Evolutionary conservation across 2,329 filamentous ascomycete genomes (phyloP), one percentile per base, ranked within the genome.

Genomic region (Fusarium hainanense): DNA sequence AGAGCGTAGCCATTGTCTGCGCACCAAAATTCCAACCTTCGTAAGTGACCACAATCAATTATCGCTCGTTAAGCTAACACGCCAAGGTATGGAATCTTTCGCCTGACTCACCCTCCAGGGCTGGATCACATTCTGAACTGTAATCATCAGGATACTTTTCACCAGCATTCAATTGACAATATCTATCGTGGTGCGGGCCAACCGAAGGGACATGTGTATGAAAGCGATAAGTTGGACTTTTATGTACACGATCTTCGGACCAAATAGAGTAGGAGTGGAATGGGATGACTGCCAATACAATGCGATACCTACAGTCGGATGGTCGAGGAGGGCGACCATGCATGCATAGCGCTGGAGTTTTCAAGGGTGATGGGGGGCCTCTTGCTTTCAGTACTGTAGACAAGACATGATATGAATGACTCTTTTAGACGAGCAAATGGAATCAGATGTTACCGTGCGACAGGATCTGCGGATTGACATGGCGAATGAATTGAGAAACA

Each of bases 1-100:
- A 99, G 83, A 97, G 93, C 74, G 94, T 99, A 68, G 96, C 96
- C 6, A 97, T 99, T 75, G 96, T 99, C 41, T 99, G 96, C 81
- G 93, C 96, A 8, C 96, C 96, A 1, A 91, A 87, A 59, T 93
- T 92, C 74, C 84, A 86, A 37, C 92, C 92, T 46, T 92, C 90
- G 89, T 94, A 82, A 82, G 90, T 86, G 25, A 18, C 7, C 30
- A 9, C 25, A 6, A 6, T 10, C 4, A 11, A 14, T 37, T 25
- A 49, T 30, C 21, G 11, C 8, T 30, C 7, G 13, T 9, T 40
- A 18, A n/a, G 34, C 43, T 61, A 41, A 63, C 37, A 60, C 6
- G 42, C n/a, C 1, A 30, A 95, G 93, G 66, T 95, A 93, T 84
- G 96, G 96, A 50, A 92, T 97, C 25, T 99, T 98, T 81, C 89